phyloP scores from a whole-genome alignment of 495 filamentous ascomycete genomes.

The Aspergillus asperescens region DNA sequence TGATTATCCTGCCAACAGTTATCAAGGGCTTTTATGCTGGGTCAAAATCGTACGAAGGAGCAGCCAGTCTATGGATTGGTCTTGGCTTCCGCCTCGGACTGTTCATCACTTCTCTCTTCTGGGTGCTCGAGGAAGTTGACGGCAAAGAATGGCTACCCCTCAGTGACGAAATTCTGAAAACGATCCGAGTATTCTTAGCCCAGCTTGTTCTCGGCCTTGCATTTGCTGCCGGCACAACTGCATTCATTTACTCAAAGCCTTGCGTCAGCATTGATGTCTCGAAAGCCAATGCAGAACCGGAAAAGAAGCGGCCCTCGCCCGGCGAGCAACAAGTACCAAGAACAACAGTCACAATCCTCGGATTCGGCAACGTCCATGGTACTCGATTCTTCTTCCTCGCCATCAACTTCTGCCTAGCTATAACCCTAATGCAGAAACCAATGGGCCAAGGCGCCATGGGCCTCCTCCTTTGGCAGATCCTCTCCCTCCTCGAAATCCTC shows the following conservation, averaged over 20 bases:
- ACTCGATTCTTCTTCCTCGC: slow-evolving; percentile 85
- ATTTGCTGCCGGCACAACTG: slow-evolving; percentile 60
- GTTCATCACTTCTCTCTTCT: slow-evolving; percentile 72
- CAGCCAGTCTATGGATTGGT: slow-evolving; percentile 76
- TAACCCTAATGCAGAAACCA: slow-evolving; percentile 83
- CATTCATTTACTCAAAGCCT: slow-evolving; percentile 69
- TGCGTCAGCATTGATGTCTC: slow-evolving; percentile 57
- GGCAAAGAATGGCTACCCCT: slow-evolving; percentile 76
- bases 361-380: slow-evolving; percentile 88
- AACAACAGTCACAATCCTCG: slow-evolving; percentile 71
- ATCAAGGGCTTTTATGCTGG: slow-evolving; percentile 71
- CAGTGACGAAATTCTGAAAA: slow-evolving; percentile 62
- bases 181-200: slow-evolving; percentile 66
- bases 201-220: slow-evolving; percentile 67
- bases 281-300: slow-evolving; percentile 21
- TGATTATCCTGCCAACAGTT: slow-evolving; percentile 67
- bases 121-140: slow-evolving; percentile 86
- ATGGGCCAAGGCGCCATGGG: slow-evolving; percentile 85
- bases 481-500: slow-evolving; percentile 82
- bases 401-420: slow-evolving; percentile 65
- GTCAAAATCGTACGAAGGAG: slow-evolving; percentile 78
- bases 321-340: slow-evolving; percentile 34
- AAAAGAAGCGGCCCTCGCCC: slow-evolving; percentile 25
- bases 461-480: slow-evolving; percentile 75
- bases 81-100: slow-evolving; percentile 73